Conservation (phyloP, 140 eudicot species). For the Flaveria floridana region DNA sequence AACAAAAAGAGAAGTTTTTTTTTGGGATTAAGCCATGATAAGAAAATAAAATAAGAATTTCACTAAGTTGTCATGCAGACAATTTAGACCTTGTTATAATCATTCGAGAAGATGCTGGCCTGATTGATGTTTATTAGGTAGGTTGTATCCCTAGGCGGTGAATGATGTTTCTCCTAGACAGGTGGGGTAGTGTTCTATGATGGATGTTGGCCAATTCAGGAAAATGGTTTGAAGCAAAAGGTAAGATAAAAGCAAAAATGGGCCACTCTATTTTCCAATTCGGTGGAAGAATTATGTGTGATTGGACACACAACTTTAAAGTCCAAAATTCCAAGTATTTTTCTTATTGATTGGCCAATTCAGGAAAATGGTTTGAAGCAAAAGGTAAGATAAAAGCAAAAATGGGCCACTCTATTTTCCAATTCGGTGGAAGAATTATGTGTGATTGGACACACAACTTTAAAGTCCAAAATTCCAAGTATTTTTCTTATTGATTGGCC, state of each 20-base stretch:
- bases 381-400: slow-evolving; percentile 19
- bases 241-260: slow-evolving; percentile 19
- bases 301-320: slow-evolving; percentile 15
- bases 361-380: slow-evolving; percentile 9
- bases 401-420: slow-evolving; percentile 24
- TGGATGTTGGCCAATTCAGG: slow-evolving; percentile 23
- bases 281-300: slow-evolving; percentile 12
- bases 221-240: slow-evolving; percentile 12
- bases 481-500: slow-evolving; percentile 21
- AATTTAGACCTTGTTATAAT: neutral
- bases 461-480: neutral
- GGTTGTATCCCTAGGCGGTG: neutral
- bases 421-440: slow-evolving; percentile 19
- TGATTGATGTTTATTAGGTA: neutral
- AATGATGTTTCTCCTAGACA: slow-evolving; percentile 3
- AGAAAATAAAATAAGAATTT: neutral
- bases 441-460: slow-evolving; percentile 13
- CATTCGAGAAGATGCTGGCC: neutral
- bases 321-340: too few species aligned
- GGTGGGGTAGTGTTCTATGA: slow-evolving; percentile 10
- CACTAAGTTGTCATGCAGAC: neutral
- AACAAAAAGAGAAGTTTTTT: neutral
- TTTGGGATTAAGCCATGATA: neutral
- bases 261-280: slow-evolving; percentile 25
- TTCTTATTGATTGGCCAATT: slow-evolving; percentile 21